Conservation (phyloP, 495 filamentous ascomycete species). For the Wilcoxina mikolae region DNA sequence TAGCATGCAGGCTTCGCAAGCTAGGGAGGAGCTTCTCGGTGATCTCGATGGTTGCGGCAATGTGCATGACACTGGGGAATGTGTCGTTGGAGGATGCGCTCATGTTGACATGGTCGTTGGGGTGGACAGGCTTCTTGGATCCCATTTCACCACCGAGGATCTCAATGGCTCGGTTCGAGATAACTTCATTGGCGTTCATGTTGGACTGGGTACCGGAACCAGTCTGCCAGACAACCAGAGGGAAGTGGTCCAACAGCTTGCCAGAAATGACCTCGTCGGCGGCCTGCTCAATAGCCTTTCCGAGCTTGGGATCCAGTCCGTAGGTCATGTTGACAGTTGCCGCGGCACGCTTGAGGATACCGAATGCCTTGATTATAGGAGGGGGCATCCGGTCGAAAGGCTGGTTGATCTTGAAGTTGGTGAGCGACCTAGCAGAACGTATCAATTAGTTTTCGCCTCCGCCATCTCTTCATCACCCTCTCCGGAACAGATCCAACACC, state of each 20-base stretch:
- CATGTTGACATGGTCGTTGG: conserved; percentile 99
- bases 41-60: conserved; percentile 87
- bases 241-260: conserved; percentile 95
- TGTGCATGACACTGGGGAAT: conserved; percentile 99
- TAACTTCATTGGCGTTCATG: conserved; percentile 99
- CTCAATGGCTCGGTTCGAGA: conserved; percentile 98
- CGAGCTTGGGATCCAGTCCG: conserved; percentile 86
- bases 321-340: conserved; percentile 91
- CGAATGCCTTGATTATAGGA: conserved; percentile 80
- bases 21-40: conserved; percentile 72
- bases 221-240: conserved; percentile 97
- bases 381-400: conserved; percentile 97
- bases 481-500: conserved; percentile 16
- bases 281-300: conserved; percentile 85
- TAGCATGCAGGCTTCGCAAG: conserved; percentile 62
- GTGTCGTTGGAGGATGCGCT: conserved; percentile 97
- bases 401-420: conserved; percentile 98
- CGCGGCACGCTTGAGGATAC: conserved; percentile 92
- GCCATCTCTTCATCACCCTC: not conserved
- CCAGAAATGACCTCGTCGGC: conserved; percentile 83
- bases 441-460: not conserved
- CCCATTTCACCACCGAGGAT: conserved; percentile 89
- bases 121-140: conserved; percentile 93
- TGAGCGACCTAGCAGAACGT: conserved; percentile 47
- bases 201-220: conserved; percentile 98